These are phyloP conservation scores for Scutellaria barbata DNA, from an alignment of 257 asterid genomes.

Conservation along the genomic window DNA sequence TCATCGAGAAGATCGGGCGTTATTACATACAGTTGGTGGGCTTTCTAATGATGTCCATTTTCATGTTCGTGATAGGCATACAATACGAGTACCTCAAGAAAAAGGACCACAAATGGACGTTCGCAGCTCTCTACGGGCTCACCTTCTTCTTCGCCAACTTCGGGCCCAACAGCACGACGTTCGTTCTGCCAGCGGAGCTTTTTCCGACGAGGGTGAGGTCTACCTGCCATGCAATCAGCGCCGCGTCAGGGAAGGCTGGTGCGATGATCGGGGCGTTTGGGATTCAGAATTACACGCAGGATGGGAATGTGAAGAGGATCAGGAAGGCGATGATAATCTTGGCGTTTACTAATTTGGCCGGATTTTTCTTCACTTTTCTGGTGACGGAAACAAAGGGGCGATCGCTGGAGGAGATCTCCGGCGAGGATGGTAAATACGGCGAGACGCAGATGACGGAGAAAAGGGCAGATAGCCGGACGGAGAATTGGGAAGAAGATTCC, in stretches of 20 bases:
- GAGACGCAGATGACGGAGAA: slow-evolving; percentile 27
- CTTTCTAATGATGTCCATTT: too few species aligned
- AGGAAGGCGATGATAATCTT: slow-evolving; percentile 41
- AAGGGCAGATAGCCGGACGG: slow-evolving; percentile 21
- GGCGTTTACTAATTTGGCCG: slow-evolving; percentile 37
- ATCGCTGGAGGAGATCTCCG: slow-evolving; percentile 50
- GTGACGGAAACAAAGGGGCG: slow-evolving; percentile 49
- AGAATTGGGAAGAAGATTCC: slow-evolving; percentile 41
- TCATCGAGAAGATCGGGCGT: too few species aligned
- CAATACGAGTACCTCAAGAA: slow-evolving; percentile 40
- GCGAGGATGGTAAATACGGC: slow-evolving; percentile 36
- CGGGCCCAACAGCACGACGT: slow-evolving; percentile 52
- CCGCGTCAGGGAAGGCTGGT: slow-evolving; percentile 52
- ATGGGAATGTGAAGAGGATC: slow-evolving; percentile 29
- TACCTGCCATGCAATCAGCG: slow-evolving; percentile 49
- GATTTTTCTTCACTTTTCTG: slow-evolving; percentile 46
- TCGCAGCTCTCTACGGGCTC: slow-evolving; percentile 46
- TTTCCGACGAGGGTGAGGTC: slow-evolving; percentile 48
- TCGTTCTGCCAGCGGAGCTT: slow-evolving; percentile 51
- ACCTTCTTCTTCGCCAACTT: slow-evolving; percentile 53
- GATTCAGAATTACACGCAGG: slow-evolving; percentile 44
- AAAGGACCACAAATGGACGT: slow-evolving; percentile 40
- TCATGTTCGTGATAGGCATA: too few species aligned
- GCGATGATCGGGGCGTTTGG: slow-evolving; percentile 47
- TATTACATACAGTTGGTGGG: too few species aligned